Evolutionary conservation across 495 filamentous ascomycete species (phyloP).

Genomic region (Neurospora sp.): DNA sequence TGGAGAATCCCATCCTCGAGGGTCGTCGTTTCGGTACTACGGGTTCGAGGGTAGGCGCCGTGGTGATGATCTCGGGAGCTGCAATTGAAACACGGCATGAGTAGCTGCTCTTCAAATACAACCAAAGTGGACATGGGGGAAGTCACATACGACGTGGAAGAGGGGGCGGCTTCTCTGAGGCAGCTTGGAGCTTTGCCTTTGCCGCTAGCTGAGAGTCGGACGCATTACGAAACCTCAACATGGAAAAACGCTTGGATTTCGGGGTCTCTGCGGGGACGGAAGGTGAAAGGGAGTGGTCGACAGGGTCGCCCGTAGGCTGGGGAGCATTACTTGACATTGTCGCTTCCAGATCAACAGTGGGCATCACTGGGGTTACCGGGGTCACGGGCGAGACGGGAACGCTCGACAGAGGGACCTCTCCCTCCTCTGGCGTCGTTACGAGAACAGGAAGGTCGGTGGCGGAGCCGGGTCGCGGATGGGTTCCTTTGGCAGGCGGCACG

Average conservation of each 20-base stretch:
- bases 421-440: slow-evolving; percentile 10
- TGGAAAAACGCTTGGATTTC: slow-evolving; percentile 67
- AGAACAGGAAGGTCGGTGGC: slow-evolving; percentile 15
- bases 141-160: slow-evolving; percentile 55
- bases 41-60: slow-evolving; percentile 69
- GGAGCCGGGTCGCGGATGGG: slow-evolving; percentile 8
- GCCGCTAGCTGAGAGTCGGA: slow-evolving; percentile 83
- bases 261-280: slow-evolving; percentile 36
- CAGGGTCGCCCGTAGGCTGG: slow-evolving; percentile 17
- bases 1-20: slow-evolving; percentile 37
- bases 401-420: slow-evolving; percentile 5
- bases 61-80: slow-evolving; percentile 90
- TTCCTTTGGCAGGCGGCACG: slow-evolving; percentile 17
- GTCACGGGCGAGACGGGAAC: slow-evolving; percentile 9
- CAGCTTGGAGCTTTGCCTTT: slow-evolving; percentile 63
- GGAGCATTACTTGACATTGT: slow-evolving; percentile 9
- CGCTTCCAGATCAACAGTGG: not conserved
- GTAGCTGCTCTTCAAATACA: not conserved
- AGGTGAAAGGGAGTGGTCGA: slow-evolving; percentile 24
- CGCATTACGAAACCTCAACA: slow-evolving; percentile 84
- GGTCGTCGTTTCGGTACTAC: slow-evolving; percentile 39
- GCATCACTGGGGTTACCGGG: not conserved
- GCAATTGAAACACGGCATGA: slow-evolving; percentile 11
- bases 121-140: not conserved
- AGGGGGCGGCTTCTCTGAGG: slow-evolving; percentile 51